Conservation (phyloP, 371 early-diverging fungal species). For the Mucor plumbeus region DNA sequence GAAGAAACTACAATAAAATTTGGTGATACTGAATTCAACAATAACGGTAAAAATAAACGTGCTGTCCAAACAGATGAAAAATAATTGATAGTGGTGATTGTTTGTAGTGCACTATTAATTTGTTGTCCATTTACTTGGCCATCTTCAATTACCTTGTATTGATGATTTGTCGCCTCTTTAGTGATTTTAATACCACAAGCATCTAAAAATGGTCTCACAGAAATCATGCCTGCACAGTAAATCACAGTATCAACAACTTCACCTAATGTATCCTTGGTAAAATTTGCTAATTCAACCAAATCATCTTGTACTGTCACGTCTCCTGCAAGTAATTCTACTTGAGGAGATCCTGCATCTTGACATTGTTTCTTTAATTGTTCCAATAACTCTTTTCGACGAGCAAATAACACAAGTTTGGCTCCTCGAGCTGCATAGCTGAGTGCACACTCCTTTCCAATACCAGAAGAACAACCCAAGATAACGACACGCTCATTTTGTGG, state of each 20-base stretch:
- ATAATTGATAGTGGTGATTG: slow-evolving; percentile 69
- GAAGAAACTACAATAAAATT: slow-evolving; percentile 82
- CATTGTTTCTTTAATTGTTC: slow-evolving; percentile 58
- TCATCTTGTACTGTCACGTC: slow-evolving; percentile 42
- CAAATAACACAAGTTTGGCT: slow-evolving; percentile 70
- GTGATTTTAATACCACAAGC: slow-evolving; percentile 48
- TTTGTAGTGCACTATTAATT: slow-evolving; percentile 35
- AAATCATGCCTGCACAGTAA: slow-evolving; percentile 74
- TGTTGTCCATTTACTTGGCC: background rate
- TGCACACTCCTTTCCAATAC: slow-evolving; percentile 77
- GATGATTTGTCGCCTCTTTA: slow-evolving; percentile 9
- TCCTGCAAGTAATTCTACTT: slow-evolving; percentile 31
- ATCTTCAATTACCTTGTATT: background rate
- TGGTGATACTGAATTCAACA: slow-evolving; percentile 57
- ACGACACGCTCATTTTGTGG: slow-evolving; percentile 63
- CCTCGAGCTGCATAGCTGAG: slow-evolving; percentile 75
- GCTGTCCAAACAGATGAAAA: slow-evolving; percentile 66
- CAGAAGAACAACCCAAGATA: slow-evolving; percentile 82
- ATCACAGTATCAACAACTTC: slow-evolving; percentile 68
- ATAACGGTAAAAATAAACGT: slow-evolving; percentile 62
- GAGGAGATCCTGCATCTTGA: slow-evolving; percentile 27
- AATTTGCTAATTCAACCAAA: slow-evolving; percentile 25
- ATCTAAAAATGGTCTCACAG: slow-evolving; percentile 62
- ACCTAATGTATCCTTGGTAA: slow-evolving; percentile 32
- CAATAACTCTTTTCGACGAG: slow-evolving; percentile 64